Percentiles rank a stretch among this genome's conserved stretches.
phyloP scores from a whole-genome alignment of 2,329 filamentous ascomycete genomes.

The Aureobasidium melanogenum region DNA sequence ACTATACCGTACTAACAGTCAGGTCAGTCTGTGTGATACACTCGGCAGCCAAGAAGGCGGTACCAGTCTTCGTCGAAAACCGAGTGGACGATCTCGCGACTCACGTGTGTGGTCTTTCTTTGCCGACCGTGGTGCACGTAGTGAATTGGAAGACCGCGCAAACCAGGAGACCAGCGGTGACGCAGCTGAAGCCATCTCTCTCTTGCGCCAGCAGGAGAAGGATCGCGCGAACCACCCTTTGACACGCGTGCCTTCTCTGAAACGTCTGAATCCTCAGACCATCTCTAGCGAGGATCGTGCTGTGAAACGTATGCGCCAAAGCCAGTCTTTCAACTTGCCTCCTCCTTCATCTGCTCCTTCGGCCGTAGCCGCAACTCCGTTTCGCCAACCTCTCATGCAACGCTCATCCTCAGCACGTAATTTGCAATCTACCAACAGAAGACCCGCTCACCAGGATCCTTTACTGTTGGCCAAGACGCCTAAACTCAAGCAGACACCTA shows the following conservation, averaged over 20 bases:
- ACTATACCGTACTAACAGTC: slow-evolving; percentile 64
- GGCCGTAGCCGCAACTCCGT: slow-evolving; percentile 12
- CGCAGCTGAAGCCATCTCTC: slow-evolving; percentile 63
- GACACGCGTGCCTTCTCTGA: slow-evolving; percentile 5
- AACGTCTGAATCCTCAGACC: slow-evolving; percentile 1
- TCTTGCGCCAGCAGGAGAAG: slow-evolving; percentile 7
- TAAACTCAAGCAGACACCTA: slow-evolving; percentile 23
- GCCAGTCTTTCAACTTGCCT: slow-evolving; percentile 4
- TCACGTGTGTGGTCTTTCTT: slow-evolving; percentile 87
- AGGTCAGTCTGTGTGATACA: slow-evolving; percentile 37
- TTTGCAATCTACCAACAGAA: slow-evolving; percentile 18
- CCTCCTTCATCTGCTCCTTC: slow-evolving; percentile 9
- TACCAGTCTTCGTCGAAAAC: slow-evolving; percentile 29
- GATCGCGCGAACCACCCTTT: slow-evolving; percentile 2
- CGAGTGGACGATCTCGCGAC: slow-evolving; percentile 64
- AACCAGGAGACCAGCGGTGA: slow-evolving; percentile 74
- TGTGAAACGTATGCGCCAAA: slow-evolving; percentile 1
- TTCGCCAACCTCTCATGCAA: slow-evolving; percentile 22
- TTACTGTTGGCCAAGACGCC: neutral
- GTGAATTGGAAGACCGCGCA: slow-evolving; percentile 70
- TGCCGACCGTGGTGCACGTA: slow-evolving; percentile 70
- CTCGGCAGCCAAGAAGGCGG: slow-evolving; percentile 5
- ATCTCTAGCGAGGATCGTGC: neutral
- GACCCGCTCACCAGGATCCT: neutral
- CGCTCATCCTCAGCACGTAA: slow-evolving; percentile 25